Evolutionary conservation across 169 alveolate genomes (phyloP), one percentile per base, ranked within the genome.

Genomic region (Plasmodium vivax): DNA sequence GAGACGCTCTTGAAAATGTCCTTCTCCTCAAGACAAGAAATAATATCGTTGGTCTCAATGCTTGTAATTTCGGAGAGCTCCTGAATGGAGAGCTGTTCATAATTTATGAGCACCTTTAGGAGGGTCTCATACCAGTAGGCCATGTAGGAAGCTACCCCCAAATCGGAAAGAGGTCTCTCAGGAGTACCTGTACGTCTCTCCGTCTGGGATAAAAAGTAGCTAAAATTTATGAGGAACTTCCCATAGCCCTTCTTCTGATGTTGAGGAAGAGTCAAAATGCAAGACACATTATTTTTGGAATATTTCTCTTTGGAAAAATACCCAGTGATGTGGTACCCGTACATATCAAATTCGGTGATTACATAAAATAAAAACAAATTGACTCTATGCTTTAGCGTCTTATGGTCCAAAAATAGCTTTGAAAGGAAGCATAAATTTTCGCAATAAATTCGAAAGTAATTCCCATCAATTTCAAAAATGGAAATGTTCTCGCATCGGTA

Each of bases 391-490:
- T 98, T 94, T 77, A 99, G 96, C 45, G 99, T 99, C 96, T 99
- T 99, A 96, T 99, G 99, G 81, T 99, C 99, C 54, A 99, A 96
- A 93, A 99, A 99, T 19, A 99, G 97, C 95, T 99, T 99, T 2
- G 99, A 95, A 19, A 99, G 97, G 84, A 97, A 98, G 79, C 99
- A 98, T 62, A 99, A 94, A 91, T 99, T 99, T 95, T 99, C 99
- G 91, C 99, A 98, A 93, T 99, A 99, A 3, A 97, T 98, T 54
- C 98, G 94, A 79, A 98, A 97, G 82, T 97, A 95, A 43, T 96
- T 97, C 5, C 99, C 99, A 95, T 99, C 99, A 10, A 99, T 99
- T 96, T 99, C 99, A 82, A 98, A 98, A 98, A 98, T 98, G 5
- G 99, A 97, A 5, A 98, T 96, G 71, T 97, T 97, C 16, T 97